Conservation (phyloP, 495 filamentous ascomycete genomes). For the Xylaria scruposa region DNA sequence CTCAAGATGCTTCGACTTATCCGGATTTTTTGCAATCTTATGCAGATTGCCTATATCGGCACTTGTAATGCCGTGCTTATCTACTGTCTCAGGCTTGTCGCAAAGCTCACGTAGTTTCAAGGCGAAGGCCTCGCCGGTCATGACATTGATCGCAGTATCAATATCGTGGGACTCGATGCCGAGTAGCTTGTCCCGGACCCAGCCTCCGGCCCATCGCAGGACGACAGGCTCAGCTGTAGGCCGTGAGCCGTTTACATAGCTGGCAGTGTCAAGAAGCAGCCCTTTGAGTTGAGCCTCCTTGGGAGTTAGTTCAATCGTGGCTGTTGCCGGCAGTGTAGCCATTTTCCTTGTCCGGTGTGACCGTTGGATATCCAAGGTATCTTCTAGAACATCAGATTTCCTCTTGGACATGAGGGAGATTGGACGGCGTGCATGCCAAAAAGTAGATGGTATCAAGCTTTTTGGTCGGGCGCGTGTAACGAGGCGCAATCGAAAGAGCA, state of each 20-base stretch:
- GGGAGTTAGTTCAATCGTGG: conserved; percentile 65
- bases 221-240: conserved; percentile 57
- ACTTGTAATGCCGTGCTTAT: conserved; percentile 54
- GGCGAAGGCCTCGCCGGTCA: conserved; percentile 90
- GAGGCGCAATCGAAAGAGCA: neutral
- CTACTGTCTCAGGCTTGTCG: conserved; percentile 49
- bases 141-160: conserved; percentile 91
- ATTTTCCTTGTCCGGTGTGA: conserved; percentile 35
- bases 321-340: conserved; percentile 37
- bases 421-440: neutral
- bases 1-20: conserved; percentile 97
- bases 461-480: neutral
- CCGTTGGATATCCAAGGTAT: conserved; percentile 22
- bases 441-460: neutral
- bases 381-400: conserved; percentile 33
- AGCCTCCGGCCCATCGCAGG: conserved; percentile 94
- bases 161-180: conserved; percentile 85
- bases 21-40: conserved; percentile 87
- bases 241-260: conserved; percentile 66
- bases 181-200: conserved; percentile 96
- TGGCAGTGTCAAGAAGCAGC: conserved; percentile 77
- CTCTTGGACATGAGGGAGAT: conserved; percentile 36
- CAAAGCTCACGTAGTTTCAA: conserved; percentile 64
- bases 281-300: conserved; percentile 71
- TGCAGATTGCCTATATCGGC: conserved; percentile 70